Evolutionary conservation across 805 yeast genomes (phyloP), one percentile per base, ranked within the genome.

Genomic region (Monosporozyma siamensis): DNA sequence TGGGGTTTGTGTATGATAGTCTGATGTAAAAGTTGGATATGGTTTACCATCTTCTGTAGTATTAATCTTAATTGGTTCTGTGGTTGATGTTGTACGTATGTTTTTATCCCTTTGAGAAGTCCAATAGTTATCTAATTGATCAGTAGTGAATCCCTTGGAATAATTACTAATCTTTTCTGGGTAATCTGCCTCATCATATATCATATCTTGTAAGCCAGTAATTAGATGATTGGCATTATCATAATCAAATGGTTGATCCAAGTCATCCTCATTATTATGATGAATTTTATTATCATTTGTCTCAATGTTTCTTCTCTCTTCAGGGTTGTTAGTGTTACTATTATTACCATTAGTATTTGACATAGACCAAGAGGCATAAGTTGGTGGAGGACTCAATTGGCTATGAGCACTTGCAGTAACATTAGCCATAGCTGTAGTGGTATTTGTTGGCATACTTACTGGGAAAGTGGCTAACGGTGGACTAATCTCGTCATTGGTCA

Each of bases 71-170:
- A 34, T 32, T 11, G 36, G 29, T 10, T 40, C 23, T 4, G 20
- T n/a, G n/a, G n/a, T 12, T 10, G 22, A 17, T 2, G 27, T 22
- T 4, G 29, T 4, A 24, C 23, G 10, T 4, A 20, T 17, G 4
- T 30, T 17, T 4, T 32, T 18, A 22, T 20, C 27, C 9, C 46
- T 45, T 39, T 55, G 53, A 21, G 38, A 49, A 12, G 46, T 49
- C 65, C 65, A 61, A 44, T 58, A 61, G 34, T 53, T 55, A 44
- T 61, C 65, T 25, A 66, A 54, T 61, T 61, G 65, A 55, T 53
- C 69, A 3, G 55, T 60, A 4, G 63, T 61, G 34, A 55, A 56
- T 2, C 55, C 56, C 31, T 58, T 60, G 15, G 61, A 59, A 41
- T 50, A 52, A 26, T 53, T 58, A 38, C 61, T 59, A 11, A 55